These are phyloP conservation scores for Talaromyces atroroseus DNA, from an alignment of 2,329 filamentous ascomycete species.

Conservation along the genomic window DNA sequence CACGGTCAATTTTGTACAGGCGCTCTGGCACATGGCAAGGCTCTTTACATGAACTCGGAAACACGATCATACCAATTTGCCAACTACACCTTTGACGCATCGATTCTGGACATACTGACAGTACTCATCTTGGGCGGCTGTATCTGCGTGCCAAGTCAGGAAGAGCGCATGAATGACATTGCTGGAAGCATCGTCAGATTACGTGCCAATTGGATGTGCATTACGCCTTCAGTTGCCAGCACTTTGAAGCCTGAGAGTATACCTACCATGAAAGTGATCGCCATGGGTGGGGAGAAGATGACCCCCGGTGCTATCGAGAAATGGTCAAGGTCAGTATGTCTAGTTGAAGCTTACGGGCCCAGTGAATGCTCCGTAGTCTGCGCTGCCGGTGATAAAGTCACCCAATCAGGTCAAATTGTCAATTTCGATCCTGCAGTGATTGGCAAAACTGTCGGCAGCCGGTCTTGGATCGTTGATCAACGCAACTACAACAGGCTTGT, in stretches of 20 bases:
- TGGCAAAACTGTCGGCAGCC: constrained; percentile 29
- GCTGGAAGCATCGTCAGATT: constrained; percentile 30
- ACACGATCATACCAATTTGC: constrained; percentile 58
- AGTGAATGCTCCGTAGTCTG: constrained; percentile 37
- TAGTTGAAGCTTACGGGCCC: constrained; percentile 43
- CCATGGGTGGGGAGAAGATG: constrained; percentile 43
- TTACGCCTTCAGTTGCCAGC: constrained; percentile 56
- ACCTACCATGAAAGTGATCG: constrained; percentile 40
- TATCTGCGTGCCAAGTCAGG: constrained; percentile 52
- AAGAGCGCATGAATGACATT: constrained; percentile 48
- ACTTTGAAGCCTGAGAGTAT: constrained; percentile 41
- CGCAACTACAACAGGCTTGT: constrained; percentile 33
- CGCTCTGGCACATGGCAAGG: constrained; percentile 47
- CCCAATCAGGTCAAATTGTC: constrained; percentile 24
- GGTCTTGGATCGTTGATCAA: constrained; percentile 41
- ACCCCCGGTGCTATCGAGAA: constrained; percentile 38
- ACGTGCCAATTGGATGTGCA: constrained; percentile 48
- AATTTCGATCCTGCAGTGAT: constrained; percentile 29
- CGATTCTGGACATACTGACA: constrained; percentile 51
- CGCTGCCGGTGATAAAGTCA: constrained; percentile 27
- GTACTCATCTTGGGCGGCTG: constrained; percentile 54
- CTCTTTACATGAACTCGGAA: constrained; percentile 45
- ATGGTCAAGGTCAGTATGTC: constrained; percentile 37
- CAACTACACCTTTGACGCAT: constrained; percentile 52
- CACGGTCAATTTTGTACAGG: constrained; percentile 55